Conservation (phyloP, 2,329 filamentous ascomycete genomes). For the Seiridium cupressi region DNA sequence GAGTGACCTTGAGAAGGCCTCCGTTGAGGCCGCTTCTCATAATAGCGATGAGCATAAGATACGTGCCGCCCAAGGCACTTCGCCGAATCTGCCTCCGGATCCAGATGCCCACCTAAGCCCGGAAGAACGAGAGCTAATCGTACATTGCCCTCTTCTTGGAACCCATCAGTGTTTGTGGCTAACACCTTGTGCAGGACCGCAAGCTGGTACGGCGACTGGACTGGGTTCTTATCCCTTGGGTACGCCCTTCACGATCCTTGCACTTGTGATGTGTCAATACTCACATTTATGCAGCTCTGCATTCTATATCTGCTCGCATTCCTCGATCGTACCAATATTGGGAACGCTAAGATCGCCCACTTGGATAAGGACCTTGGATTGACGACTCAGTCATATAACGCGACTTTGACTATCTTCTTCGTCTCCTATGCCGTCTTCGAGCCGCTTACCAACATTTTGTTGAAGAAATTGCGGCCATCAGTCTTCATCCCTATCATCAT, state of each 20-base stretch:
- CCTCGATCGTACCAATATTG: slow-evolving; percentile 73
- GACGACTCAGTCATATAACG: slow-evolving; percentile 66
- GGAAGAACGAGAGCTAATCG: slow-evolving; percentile 53
- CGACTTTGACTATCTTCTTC: slow-evolving; percentile 80
- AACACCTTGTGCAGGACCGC: slow-evolving; percentile 24
- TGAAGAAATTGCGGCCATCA: slow-evolving; percentile 74
- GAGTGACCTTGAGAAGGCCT: slow-evolving; percentile 27
- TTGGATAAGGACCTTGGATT: slow-evolving; percentile 58
- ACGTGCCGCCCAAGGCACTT: neutral
- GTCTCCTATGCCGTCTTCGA: slow-evolving; percentile 81
- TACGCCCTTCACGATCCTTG: slow-evolving; percentile 14
- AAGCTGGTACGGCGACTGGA: slow-evolving; percentile 30
- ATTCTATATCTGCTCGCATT: slow-evolving; percentile 74
- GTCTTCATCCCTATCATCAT: slow-evolving; percentile 83
- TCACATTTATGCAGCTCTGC: slow-evolving; percentile 46
- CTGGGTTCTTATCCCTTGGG: slow-evolving; percentile 32
- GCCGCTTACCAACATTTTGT: slow-evolving; percentile 73
- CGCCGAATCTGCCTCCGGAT: slow-evolving; percentile 33
- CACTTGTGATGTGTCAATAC: slow-evolving; percentile 20
- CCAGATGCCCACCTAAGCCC: slow-evolving; percentile 57
- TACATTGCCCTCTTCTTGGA: slow-evolving; percentile 29
- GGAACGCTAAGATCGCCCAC: slow-evolving; percentile 63
- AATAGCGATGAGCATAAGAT: slow-evolving; percentile 6
- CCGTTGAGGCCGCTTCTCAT: slow-evolving; percentile 20
- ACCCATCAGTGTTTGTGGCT: neutral